Base-by-base conservation (phyloP, 306 rosid genomes). In the Sophora flavescens region DNA sequence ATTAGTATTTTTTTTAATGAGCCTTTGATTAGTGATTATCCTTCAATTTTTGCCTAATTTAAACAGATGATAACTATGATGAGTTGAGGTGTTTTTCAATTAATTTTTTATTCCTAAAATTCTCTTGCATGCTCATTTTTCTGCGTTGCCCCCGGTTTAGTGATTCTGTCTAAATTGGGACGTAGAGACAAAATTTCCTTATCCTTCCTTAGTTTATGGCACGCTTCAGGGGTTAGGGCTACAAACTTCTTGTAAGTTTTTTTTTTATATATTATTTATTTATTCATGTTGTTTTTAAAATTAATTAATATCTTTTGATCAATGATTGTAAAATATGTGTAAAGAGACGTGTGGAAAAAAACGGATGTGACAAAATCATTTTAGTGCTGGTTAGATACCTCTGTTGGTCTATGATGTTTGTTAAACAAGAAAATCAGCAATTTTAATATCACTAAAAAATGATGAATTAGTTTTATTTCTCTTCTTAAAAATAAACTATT, bases 131-230 rank as follows among this genome's bases (percentile, higher is more conserved):
- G 4, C 7, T 48, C 5, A 44, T 58, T 76, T 70, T 65, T 66
- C 42, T n/a, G 17, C 0, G 28, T 36, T 50, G 45, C 71, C 30
- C 35, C 14, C 47, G 13, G 17, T 28, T 47, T 42, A 11, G 9
- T 38, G 33, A 9, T 57, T 74, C 12, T 48, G 9, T 14, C 72
- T 57, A 56, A 4, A 56, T 75, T 48, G 44, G 78, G 59, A 63
- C 51, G 47, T 15, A 33, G 26, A 47, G 76, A 65, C 80, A 66
- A 50, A 54, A 14, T 57, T 8, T 72, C 56, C 47, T 47, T 50
- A 80, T 61, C 57, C 80, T 57, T 79, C 84, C 80, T 81, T 62
- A 67, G 68, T 81, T 77, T 68, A 57, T 54, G 83, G 45, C 80
- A 72, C 4, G 13, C 14, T 80, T 80, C 53, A n/a, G 66, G 85